Conservation (phyloP, 768 basidiomycete species). For the Naganishia vaughanmartiniae region DNA sequence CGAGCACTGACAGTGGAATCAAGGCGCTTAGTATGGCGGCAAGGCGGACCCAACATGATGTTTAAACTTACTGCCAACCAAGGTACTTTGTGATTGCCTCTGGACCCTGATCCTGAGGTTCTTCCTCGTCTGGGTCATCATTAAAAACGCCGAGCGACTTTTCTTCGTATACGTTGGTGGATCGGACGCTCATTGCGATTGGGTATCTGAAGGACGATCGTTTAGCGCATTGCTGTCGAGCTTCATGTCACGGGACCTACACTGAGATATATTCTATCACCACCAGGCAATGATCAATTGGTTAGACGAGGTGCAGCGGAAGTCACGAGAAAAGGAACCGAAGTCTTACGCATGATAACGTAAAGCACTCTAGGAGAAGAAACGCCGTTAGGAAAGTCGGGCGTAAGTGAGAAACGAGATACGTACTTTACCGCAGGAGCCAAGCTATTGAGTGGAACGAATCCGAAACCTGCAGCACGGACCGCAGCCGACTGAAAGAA, state of each 20-base stretch:
- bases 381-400: conserved; percentile 52
- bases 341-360: conserved; percentile 67
- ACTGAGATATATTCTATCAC: conserved; percentile 28
- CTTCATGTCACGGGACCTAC: not conserved
- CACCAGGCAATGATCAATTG: not conserved
- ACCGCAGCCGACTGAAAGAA: conserved; percentile 74
- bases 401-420: conserved; percentile 59
- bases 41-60: not conserved
- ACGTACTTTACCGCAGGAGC: conserved; percentile 75
- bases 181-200: conserved; percentile 65
- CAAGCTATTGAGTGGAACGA: conserved; percentile 68
- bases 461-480: conserved; percentile 79
- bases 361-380: conserved; percentile 60
- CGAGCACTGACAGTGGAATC: conserved; percentile 35
- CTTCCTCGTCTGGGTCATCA: conserved; percentile 55
- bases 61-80: conserved; percentile 47
- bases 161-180: conserved; percentile 76
- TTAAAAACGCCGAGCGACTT: conserved; percentile 77
- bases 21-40: conserved; percentile 3
- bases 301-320: not conserved
- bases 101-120: conserved; percentile 38
- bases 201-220: conserved; percentile 39
- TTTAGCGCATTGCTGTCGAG: not conserved
- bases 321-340: conserved; percentile 62
- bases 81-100: conserved; percentile 51